Evolutionary conservation across 768 basidiomycete genomes (phyloP).

Genomic region (Strobilomyces confusus): DNA sequence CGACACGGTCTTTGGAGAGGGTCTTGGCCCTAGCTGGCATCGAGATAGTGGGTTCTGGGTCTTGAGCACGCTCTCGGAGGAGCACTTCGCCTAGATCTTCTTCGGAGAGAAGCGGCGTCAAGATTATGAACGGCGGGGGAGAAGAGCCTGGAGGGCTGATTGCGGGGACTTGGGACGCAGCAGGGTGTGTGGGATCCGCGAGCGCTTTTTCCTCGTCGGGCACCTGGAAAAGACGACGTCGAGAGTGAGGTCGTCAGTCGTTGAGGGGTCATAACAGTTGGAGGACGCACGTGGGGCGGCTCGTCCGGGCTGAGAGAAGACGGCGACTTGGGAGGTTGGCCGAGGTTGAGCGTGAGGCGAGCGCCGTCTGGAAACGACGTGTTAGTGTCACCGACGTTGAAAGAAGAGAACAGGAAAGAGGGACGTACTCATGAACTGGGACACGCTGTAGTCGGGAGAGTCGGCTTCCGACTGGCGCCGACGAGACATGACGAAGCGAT

Average conservation of each 20-base stretch:
- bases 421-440: slow-evolving; percentile 27
- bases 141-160: slow-evolving; percentile 14
- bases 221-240: slow-evolving; percentile 6
- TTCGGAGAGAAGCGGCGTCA: slow-evolving; percentile 11
- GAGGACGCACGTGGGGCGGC: slow-evolving; percentile 15
- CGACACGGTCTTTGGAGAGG: slow-evolving; percentile 23
- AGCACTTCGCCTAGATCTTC: neutral
- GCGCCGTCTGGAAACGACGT: slow-evolving; percentile 15
- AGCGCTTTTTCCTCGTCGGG: slow-evolving; percentile 18
- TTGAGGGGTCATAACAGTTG: neutral
- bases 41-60: neutral
- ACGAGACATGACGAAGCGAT: slow-evolving; percentile 21
- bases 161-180: slow-evolving; percentile 1
- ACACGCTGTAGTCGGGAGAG: slow-evolving; percentile 22
- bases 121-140: slow-evolving; percentile 8
- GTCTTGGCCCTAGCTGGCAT: slow-evolving; percentile 13
- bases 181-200: slow-evolving; percentile 3
- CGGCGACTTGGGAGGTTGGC: slow-evolving; percentile 1
- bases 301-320: neutral
- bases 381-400: neutral
- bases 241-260: neutral
- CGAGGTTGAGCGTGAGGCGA: slow-evolving; percentile 24
- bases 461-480: slow-evolving; percentile 10
- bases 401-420: neutral
- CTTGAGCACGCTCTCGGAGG: neutral